Base-by-base conservation (phyloP, 306 rosid species). In the Cajanus cajan region DNA sequence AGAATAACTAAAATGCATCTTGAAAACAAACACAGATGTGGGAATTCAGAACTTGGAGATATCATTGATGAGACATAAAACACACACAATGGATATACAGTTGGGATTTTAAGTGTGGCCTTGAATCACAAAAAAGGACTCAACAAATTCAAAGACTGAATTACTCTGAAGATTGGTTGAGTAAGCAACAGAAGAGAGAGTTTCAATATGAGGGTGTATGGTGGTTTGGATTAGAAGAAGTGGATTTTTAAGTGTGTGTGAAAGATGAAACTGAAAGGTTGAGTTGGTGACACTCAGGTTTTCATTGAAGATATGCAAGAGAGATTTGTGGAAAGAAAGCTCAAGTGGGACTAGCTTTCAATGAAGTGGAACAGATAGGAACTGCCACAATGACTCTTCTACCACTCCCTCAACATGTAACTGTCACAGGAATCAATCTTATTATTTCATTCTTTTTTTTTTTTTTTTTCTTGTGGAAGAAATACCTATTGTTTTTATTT, bases 231-330 rank as follows among this genome's bases (percentile, higher is more conserved):
- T 68, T 81, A 83, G 85, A 73, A 71, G 76, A 40, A 74, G 25
- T 78, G 84, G 75, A 77, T 10, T 71, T 48, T 65, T 66, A 80
- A 86, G 86, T 67, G 21, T 40, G 22, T 33, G 80, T 24, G 88
- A 83, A 67, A 74, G 91, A 85, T 88, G 91, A 80, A 87, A 68
- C 57, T 81, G 97, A 89, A 84, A 90, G 89, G 69, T 70, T 76
- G 72, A 86, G 96, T 92, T 85, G 93, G 89, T 84, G 90, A 78
- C 63, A 83, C 83, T 58, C 62, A 66, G 68, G 82, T 84, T 81
- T 79, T 77, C 77, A 74, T 80, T 82, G 83, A 66, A 82, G 85
- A 84, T 81, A 84, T 79, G 86, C 15, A 76, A 58, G 89, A 80
- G 79, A 85, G 91, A 89, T 83, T 79, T 73, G 77, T 68, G 85